A percentile compares a stretch with the other conserved stretches of the same genome.
phyloP scores from a whole-genome alignment of 2,329 filamentous ascomycete genomes.

The Thielaviopsis punctulata region DNA sequence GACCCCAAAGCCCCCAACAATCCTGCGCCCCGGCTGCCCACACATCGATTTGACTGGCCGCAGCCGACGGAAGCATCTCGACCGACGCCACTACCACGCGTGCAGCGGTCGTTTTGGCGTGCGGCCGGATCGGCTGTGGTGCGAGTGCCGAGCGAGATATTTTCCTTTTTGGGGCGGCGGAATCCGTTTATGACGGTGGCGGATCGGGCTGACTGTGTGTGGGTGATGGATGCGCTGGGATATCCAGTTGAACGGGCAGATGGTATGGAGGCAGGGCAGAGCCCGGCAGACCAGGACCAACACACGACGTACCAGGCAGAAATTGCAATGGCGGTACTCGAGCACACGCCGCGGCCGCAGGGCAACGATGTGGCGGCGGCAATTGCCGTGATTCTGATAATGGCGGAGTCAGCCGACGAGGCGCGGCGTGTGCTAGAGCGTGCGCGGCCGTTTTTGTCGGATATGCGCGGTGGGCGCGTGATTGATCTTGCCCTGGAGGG shows the following conservation, averaged over 20 bases:
- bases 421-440: slow-evolving; percentile 45
- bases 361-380: slow-evolving; percentile 51
- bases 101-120: background rate
- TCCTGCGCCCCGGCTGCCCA: too few species aligned
- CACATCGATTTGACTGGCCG: too few species aligned
- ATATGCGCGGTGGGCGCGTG: slow-evolving; percentile 51
- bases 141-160: slow-evolving; percentile 15
- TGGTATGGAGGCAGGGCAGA: too few species aligned
- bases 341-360: slow-evolving; percentile 48
- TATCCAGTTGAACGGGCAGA: too few species aligned
- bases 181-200: slow-evolving; percentile 45
- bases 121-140: background rate
- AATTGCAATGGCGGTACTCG: slow-evolving; percentile 70
- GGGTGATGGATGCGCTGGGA: slow-evolving; percentile 61
- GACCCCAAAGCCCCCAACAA: too few species aligned
- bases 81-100: background rate
- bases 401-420: slow-evolving; percentile 42
- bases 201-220: slow-evolving; percentile 53
- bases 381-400: slow-evolving; percentile 50
- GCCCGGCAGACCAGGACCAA: too few species aligned
- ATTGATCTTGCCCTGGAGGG: slow-evolving; percentile 21
- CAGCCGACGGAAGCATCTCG: slow-evolving; percentile 16
- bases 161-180: slow-evolving; percentile 32
- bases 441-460: slow-evolving; percentile 62
- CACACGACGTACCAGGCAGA: too few species aligned